These are phyloP conservation scores for Elongisporangium anandrum DNA, from an alignment of 352 stramenopile genomes.

Conservation along the genomic window DNA sequence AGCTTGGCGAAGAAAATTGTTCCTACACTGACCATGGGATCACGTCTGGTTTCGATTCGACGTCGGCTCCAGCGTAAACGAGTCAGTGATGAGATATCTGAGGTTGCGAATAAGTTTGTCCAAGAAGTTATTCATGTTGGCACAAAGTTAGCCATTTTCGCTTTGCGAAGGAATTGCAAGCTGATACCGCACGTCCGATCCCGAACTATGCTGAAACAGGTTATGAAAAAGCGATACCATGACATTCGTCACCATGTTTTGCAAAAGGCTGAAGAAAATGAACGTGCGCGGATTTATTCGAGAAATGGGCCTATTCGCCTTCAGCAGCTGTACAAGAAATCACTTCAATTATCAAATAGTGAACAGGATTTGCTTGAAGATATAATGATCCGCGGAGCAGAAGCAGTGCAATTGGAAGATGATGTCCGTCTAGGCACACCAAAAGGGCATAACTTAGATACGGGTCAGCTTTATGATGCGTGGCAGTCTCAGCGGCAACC, in stretches of 20 bases:
- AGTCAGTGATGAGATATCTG: slow-evolving; percentile 22
- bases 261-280: slow-evolving; percentile 44
- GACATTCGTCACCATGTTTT: slow-evolving; percentile 35
- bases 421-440: not conserved
- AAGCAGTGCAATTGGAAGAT: not conserved
- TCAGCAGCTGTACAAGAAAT: slow-evolving; percentile 25
- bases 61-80: slow-evolving; percentile 51
- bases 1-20: slow-evolving; percentile 60
- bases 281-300: slow-evolving; percentile 53
- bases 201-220: slow-evolving; percentile 32
- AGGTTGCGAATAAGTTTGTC: slow-evolving; percentile 23
- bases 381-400: not conserved
- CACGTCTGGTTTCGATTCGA: slow-evolving; percentile 53
- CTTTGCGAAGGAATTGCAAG: slow-evolving; percentile 33
- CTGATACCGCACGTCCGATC: slow-evolving; percentile 40
- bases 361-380: slow-evolving; percentile 42
- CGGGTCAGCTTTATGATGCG: not conserved
- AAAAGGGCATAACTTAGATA: not conserved
- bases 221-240: slow-evolving; percentile 47
- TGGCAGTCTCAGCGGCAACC: not conserved
- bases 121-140: slow-evolving; percentile 26
- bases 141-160: slow-evolving; percentile 24
- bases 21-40: slow-evolving; percentile 60
- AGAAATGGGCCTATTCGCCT: slow-evolving; percentile 40
- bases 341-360: slow-evolving; percentile 35